These are phyloP conservation scores for Capronia coronata DNA, from an alignment of 2,329 filamentous ascomycete genomes.

Conservation along the genomic window DNA sequence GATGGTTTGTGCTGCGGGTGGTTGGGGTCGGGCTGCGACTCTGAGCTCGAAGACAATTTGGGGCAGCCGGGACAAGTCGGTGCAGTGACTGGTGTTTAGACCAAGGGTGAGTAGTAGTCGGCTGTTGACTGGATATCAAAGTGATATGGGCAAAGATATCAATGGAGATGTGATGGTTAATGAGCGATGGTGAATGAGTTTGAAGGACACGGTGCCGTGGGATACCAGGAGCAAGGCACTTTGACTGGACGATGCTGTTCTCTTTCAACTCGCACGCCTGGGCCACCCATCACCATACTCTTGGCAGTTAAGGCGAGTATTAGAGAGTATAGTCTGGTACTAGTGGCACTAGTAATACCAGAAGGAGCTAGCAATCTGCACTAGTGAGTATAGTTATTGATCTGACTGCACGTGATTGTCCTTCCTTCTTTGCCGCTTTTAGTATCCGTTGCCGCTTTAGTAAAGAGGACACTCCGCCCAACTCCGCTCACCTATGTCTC, in stretches of 20 bases:
- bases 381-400: too few species aligned
- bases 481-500: too few species aligned
- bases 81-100: conserved; percentile 4
- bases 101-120: conserved; percentile 3
- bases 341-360: too few species aligned
- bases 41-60: conserved; percentile 1
- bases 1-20: not conserved
- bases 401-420: too few species aligned
- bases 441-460: too few species aligned
- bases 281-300: too few species aligned
- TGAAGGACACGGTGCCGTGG: conserved; percentile 11
- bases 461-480: too few species aligned
- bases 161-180: conserved; percentile 23
- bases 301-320: too few species aligned
- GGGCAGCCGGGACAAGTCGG: not conserved
- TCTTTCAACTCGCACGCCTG: too few species aligned
- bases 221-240: not conserved
- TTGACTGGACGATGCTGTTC: not conserved
- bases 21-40: not conserved
- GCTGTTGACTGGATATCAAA: conserved; percentile 15
- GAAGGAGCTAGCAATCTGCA: too few species aligned
- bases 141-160: conserved; percentile 23
- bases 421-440: too few species aligned
- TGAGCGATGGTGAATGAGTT: conserved; percentile 17
- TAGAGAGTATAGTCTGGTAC: too few species aligned